Evolutionary conservation across 495 filamentous ascomycete genomes (phyloP).

Genomic region (Penicillium paradoxum): DNA sequence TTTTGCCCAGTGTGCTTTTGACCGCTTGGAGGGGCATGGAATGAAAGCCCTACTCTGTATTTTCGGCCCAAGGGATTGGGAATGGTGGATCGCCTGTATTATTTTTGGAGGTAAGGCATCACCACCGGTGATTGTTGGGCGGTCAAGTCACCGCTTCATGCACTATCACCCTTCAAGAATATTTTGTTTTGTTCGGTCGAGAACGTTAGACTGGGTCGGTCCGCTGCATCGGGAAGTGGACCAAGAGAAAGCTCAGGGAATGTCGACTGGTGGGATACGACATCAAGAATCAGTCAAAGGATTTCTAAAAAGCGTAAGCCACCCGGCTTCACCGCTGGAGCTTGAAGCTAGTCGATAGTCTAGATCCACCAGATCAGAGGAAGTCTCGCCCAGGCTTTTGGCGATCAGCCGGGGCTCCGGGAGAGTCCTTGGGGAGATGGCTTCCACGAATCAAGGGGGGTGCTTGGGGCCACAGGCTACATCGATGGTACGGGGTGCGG

Average conservation of each 20-base stretch:
- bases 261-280: neutral
- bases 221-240: slow-evolving; percentile 34
- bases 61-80: slow-evolving; percentile 22
- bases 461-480: neutral
- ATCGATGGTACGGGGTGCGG: neutral
- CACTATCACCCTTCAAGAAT: slow-evolving; percentile 7
- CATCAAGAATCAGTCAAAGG: neutral
- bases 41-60: slow-evolving; percentile 8
- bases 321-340: slow-evolving; percentile 15
- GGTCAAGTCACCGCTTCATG: slow-evolving; percentile 27
- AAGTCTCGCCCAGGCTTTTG: slow-evolving; percentile 16
- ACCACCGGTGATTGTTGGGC: slow-evolving; percentile 6
- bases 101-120: slow-evolving; percentile 10
- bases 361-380: slow-evolving; percentile 1
- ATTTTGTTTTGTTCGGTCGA: slow-evolving; percentile 20
- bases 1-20: slow-evolving; percentile 7
- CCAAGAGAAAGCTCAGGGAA: slow-evolving; percentile 5
- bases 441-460: slow-evolving; percentile 9
- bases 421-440: slow-evolving; percentile 1
- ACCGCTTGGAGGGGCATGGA: slow-evolving; percentile 14
- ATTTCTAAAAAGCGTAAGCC: slow-evolving; percentile 4
- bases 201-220: slow-evolving; percentile 30
- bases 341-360: neutral
- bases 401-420: slow-evolving; percentile 20
- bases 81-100: slow-evolving; percentile 20